These are phyloP conservation scores for Leptodontidium sp. DNA, from an alignment of 2,329 filamentous ascomycete species.

Conservation along the genomic window DNA sequence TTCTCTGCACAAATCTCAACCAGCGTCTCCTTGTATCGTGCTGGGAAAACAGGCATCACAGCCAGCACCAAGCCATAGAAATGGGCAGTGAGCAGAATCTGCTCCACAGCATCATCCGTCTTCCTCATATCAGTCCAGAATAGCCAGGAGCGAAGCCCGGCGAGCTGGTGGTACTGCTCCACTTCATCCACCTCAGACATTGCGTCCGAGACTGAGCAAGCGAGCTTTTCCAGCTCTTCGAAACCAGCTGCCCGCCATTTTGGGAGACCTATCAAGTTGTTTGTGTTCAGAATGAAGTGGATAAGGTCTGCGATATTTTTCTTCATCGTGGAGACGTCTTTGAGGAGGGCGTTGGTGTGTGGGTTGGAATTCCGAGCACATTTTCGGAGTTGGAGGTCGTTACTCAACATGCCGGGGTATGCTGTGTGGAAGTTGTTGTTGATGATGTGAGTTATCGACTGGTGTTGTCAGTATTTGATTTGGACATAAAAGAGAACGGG, in stretches of 20 bases:
- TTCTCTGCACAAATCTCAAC: conserved; percentile 13
- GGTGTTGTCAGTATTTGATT: not conserved
- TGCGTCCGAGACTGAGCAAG: conserved; percentile 15
- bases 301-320: conserved; percentile 19
- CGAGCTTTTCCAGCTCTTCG: conserved; percentile 29
- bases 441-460: conserved; percentile 31
- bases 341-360: not conserved
- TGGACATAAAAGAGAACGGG: too few relatives aligned
- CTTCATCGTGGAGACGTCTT: conserved; percentile 12
- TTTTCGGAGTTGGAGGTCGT: conserved; percentile 23
- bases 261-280: conserved; percentile 6
- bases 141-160: conserved; percentile 35
- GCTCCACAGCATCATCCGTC: conserved; percentile 11
- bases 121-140: conserved; percentile 36
- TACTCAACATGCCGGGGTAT: conserved; percentile 25
- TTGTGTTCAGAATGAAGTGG: conserved; percentile 4
- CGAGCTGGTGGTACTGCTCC: conserved; percentile 29
- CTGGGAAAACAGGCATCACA: conserved; percentile 33
- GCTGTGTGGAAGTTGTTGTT: conserved; percentile 15
- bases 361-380: conserved; percentile 15
- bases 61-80: conserved; percentile 32
- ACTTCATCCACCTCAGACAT: conserved; percentile 16
- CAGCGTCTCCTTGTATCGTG: conserved; percentile 25
- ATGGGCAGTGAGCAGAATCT: conserved; percentile 22
- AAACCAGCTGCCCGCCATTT: conserved; percentile 31